Conservation (phyloP, 345 rosid species). For the Pistacia atlantica region DNA sequence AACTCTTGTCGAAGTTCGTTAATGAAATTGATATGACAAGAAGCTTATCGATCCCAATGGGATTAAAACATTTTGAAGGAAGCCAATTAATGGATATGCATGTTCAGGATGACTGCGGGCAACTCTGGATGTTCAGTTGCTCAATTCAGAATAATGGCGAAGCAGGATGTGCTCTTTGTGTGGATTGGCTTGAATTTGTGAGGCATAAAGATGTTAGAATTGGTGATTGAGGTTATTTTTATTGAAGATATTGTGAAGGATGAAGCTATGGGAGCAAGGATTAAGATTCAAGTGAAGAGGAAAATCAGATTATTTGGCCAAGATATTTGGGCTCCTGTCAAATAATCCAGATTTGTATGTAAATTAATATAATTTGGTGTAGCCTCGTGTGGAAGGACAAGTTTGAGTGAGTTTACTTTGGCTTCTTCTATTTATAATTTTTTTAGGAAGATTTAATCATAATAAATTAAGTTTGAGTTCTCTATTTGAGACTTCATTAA, state of each 20-base stretch:
- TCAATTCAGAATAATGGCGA: neutral
- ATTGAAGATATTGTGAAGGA: too few species aligned
- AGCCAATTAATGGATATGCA: neutral
- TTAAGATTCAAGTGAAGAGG: conserved; percentile 12
- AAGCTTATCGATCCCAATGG: too few species aligned
- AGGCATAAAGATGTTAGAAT: neutral
- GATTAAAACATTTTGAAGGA: neutral
- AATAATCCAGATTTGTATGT: neutral
- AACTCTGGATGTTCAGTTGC: neutral
- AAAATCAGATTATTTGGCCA: conserved; percentile 9
- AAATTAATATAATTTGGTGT: too few species aligned
- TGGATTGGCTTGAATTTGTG: conserved; percentile 12
- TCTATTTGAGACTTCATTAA: too few species aligned
- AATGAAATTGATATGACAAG: too few species aligned
- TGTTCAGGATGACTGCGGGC: neutral
- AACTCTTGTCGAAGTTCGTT: too few species aligned
- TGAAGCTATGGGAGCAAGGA: neutral
- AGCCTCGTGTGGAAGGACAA: too few species aligned
- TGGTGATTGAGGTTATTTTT: neutral
- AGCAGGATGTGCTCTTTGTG: neutral
- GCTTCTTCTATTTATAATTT: too few species aligned
- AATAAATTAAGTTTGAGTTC: too few species aligned
- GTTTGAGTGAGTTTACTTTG: too few species aligned
- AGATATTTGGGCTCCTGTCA: conserved; percentile 10
- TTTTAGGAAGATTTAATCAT: too few species aligned